phyloP scores from a whole-genome alignment of 371 early-diverging fungal genomes.

The Mucor circinelloides region DNA sequence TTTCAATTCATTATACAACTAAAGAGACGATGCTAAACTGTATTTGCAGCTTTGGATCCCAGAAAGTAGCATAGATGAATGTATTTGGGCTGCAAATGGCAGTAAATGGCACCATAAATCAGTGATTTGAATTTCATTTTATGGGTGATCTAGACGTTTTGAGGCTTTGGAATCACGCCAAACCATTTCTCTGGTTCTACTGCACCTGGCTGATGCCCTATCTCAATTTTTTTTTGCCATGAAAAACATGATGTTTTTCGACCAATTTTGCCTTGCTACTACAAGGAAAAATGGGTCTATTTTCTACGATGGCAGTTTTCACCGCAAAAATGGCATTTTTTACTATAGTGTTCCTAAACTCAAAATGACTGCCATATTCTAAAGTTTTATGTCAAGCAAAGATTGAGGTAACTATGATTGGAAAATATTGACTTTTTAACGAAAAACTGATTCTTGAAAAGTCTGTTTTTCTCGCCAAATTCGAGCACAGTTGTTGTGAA shows the following conservation, averaged over 20 bases:
- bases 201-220: not conserved
- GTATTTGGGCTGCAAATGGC: not conserved
- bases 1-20: not conserved
- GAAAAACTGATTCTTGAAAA: not conserved
- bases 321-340: not conserved
- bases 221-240: not conserved
- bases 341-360: not conserved
- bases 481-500: not conserved
- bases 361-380: not conserved
- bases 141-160: not conserved
- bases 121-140: not conserved
- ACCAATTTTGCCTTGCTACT: not conserved
- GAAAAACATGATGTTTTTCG: not conserved
- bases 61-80: not conserved
- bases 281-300: not conserved
- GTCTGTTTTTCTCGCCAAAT: not conserved
- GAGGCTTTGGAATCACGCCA: not conserved
- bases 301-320: not conserved
- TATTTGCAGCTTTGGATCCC: not conserved
- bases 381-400: not conserved
- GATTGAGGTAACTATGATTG: not conserved
- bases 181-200: not conserved
- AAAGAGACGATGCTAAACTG: too few species aligned
- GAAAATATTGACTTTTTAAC: not conserved
- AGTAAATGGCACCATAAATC: not conserved